Evolutionary conservation across 306 rosid species (phyloP), one percentile per base, ranked within the genome.

Genomic region (Cyclanthera cordifolia): DNA sequence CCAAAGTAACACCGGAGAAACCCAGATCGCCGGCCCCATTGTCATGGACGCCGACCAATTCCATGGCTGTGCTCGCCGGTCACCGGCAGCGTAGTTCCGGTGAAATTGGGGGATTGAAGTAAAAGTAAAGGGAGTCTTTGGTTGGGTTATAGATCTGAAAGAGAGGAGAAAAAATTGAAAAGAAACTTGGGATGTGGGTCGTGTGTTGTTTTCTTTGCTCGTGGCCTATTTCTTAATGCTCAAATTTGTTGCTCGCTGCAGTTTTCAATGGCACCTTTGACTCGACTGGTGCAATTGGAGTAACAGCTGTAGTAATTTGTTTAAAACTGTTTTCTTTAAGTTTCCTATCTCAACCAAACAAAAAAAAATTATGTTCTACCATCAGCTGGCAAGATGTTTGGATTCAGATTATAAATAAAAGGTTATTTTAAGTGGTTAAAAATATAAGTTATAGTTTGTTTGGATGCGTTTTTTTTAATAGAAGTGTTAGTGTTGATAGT

Each of bases 11-110:
- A 45, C 76, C 84, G 56, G 96, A 84, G 77, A 87, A 60, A 2
- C 86, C 95, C 83, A 69, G 59, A 65, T 91, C 91, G 24, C 79
- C 87, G 66, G 81, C 76, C 70, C 95, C 90, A 60, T 81, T 83
- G 52, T 89, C 89, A 32, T 79, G 90, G 79, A 48, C 65, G 57
- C 53, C 82, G 56, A 74, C 70, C 71, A 88, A 68, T 21, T 84
- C 91, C 95, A 87, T 90, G 75, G 77, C 28, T 20, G 45, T 19
- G 8, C 41, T 34, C 41, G 41, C 41, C 41, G 41, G 41, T 34
- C 12, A 4, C 20, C 52, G 52, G 19, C 1, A 54, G 5, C 9
- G 30, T 1, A 27, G 41, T 34, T 34, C 41, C 41, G 41, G 41
- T 34, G 41, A 34, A 34, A 6, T 34, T 34, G 41, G 41, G 41